phyloP scores from a whole-genome alignment of 495 filamentous ascomycete species.

The Penicillium maclennaniae region DNA sequence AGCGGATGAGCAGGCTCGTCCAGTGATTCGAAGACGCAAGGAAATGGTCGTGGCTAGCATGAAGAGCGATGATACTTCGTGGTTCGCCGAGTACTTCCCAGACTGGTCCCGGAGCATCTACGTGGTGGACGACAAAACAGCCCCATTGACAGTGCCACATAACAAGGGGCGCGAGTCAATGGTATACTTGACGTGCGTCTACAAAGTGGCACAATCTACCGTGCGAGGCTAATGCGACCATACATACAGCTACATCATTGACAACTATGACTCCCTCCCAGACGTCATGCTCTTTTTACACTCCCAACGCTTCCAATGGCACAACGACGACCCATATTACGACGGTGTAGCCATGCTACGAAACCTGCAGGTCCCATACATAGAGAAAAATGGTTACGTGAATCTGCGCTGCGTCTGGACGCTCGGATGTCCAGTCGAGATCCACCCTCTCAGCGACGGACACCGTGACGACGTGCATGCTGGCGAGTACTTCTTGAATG shows the following conservation, averaged over 20 bases:
- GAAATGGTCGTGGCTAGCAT: conserved; percentile 55
- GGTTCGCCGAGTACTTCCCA: conserved; percentile 49
- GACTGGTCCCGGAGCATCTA: conserved; percentile 51
- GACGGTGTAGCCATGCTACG: conserved; percentile 48
- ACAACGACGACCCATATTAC: conserved; percentile 52
- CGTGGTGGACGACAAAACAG: conserved; percentile 46
- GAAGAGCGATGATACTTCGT: conserved; percentile 50
- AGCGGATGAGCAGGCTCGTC: conserved; percentile 29
- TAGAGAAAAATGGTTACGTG: conserved; percentile 55
- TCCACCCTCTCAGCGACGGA: conserved; percentile 45
- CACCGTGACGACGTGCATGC: conserved; percentile 43
- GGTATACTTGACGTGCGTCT: conserved; percentile 55
- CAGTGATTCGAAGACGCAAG: conserved; percentile 28
- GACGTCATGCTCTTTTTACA: conserved; percentile 60
- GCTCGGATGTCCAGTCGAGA: conserved; percentile 58
- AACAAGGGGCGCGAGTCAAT: conserved; percentile 60
- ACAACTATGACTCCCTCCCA: conserved; percentile 59
- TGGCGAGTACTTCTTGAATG: conserved; percentile 48
- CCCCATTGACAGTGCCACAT: conserved; percentile 42
- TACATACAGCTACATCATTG: conserved; percentile 54
- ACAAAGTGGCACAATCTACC: not conserved
- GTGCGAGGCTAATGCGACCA: conserved; percentile 1
- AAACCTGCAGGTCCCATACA: conserved; percentile 52
- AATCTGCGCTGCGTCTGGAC: conserved; percentile 64
- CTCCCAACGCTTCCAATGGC: conserved; percentile 60